Evolutionary conservation across 768 basidiomycete species (phyloP).

Genomic region (Tylopilus rubrobrunneus): DNA sequence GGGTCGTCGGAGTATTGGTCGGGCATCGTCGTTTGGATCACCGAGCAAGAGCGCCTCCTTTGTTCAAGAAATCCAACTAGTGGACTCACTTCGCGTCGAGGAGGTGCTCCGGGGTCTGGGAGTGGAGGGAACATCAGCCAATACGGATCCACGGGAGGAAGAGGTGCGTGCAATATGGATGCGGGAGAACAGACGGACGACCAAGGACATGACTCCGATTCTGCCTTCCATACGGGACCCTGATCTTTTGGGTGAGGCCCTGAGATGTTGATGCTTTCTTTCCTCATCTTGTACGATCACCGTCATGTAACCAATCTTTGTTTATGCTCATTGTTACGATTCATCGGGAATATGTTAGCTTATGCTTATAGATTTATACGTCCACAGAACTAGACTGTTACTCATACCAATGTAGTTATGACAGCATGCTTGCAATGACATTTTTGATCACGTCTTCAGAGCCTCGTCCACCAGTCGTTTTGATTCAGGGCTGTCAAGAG

Average conservation of each 20-base stretch:
- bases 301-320: constrained; percentile 2
- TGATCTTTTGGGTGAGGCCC: constrained; percentile 31
- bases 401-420: constrained; percentile 6
- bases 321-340: constrained; percentile 7
- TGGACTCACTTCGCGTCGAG: constrained; percentile 59
- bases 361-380: constrained; percentile 26
- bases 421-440: constrained; percentile 8
- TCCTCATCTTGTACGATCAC: not conserved
- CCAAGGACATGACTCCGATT: constrained; percentile 33
- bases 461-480: constrained; percentile 53
- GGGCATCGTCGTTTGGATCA: constrained; percentile 55
- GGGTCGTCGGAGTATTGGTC: constrained; percentile 49
- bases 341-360: constrained; percentile 9
- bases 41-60: constrained; percentile 22
- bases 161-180: constrained; percentile 42
- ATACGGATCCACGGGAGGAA: constrained; percentile 39
- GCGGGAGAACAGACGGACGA: constrained; percentile 36
- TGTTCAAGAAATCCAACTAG: constrained; percentile 48
- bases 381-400: constrained; percentile 5
- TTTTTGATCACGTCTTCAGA: not conserved
- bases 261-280: constrained; percentile 30
- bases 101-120: constrained; percentile 74
- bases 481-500: constrained; percentile 52
- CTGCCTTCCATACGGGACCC: constrained; percentile 2
- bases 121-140: constrained; percentile 11